phyloP scores from a whole-genome alignment of 2,329 filamentous ascomycete species.

The Colletotrichum sp. region DNA sequence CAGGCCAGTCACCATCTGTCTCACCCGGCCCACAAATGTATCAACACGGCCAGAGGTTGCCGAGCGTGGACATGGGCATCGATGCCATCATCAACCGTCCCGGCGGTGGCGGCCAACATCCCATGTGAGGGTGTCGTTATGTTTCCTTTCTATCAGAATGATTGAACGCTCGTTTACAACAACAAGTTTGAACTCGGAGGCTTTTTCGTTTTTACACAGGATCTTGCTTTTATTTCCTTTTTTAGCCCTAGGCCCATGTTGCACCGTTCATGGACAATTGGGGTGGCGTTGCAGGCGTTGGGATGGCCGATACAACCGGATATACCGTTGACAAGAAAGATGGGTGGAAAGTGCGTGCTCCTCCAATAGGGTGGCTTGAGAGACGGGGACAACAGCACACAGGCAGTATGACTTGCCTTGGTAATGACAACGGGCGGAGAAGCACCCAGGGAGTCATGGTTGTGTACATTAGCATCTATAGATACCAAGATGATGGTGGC shows the following conservation, averaged over 20 bases:
- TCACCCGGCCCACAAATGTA: slow-evolving; percentile 24
- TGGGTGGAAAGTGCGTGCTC: not conserved
- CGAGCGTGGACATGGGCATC: slow-evolving; percentile 67
- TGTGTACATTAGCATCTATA: slow-evolving; percentile 22
- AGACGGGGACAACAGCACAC: not conserved
- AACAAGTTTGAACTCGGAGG: not conserved
- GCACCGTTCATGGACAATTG: not conserved
- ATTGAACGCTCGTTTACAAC: not conserved
- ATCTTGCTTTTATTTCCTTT: slow-evolving; percentile 5
- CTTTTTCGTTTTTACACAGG: not conserved
- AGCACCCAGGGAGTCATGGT: not conserved
- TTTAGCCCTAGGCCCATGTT: not conserved
- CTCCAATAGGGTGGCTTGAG: not conserved
- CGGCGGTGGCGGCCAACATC: slow-evolving; percentile 27
- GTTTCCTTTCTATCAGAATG: not conserved
- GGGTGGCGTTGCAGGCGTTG: slow-evolving; percentile 7
- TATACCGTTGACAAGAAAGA: not conserved
- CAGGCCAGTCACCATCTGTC: slow-evolving; percentile 26
- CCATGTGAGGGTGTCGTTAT: slow-evolving; percentile 18
- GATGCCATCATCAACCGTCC: slow-evolving; percentile 62
- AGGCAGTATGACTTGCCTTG: not conserved
- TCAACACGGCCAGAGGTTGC: slow-evolving; percentile 48
- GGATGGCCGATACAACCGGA: not conserved
- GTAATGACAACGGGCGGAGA: slow-evolving; percentile 8
- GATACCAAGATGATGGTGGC: slow-evolving; percentile 13